These are phyloP conservation scores for Fusarium penzigii DNA, from an alignment of 2,329 filamentous ascomycete genomes.

Conservation along the genomic window DNA sequence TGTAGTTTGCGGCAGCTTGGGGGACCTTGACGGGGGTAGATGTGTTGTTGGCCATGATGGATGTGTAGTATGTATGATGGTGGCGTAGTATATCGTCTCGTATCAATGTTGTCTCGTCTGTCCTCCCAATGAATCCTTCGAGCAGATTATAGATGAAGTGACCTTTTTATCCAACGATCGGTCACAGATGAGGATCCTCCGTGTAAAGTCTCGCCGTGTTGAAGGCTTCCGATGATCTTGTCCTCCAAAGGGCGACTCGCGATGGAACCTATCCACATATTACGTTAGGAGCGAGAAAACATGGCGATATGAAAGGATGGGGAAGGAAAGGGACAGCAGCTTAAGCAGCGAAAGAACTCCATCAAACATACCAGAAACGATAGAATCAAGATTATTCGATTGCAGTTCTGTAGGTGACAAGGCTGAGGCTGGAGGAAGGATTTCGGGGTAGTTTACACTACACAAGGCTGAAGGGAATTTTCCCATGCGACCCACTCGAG, in stretches of 20 bases:
- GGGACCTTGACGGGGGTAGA: constrained; percentile 63
- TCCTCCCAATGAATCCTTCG: too few relatives aligned
- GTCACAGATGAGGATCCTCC: neutral
- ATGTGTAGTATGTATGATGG: neutral
- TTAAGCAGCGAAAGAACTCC: too few relatives aligned
- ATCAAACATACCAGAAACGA: neutral
- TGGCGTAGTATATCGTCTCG: neutral
- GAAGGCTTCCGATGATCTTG: neutral
- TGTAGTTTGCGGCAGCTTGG: constrained; percentile 59
- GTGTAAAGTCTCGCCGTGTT: neutral
- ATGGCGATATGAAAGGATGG: neutral
- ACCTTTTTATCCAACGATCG: too few relatives aligned
- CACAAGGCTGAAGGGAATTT: neutral
- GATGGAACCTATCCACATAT: neutral
- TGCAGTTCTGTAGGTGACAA: neutral
- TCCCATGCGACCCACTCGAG: too few relatives aligned
- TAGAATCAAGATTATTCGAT: neutral
- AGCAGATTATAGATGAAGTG: too few relatives aligned
- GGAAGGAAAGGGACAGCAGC: neutral
- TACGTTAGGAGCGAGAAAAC: neutral
- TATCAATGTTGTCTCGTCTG: too few relatives aligned
- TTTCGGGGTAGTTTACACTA: neutral
- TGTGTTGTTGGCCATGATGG: constrained; percentile 46
- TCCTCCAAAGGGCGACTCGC: too few relatives aligned
- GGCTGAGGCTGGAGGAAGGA: neutral